These are phyloP conservation scores for Ormosia semicastrata DNA, from an alignment of 306 rosid species.

Conservation along the genomic window DNA sequence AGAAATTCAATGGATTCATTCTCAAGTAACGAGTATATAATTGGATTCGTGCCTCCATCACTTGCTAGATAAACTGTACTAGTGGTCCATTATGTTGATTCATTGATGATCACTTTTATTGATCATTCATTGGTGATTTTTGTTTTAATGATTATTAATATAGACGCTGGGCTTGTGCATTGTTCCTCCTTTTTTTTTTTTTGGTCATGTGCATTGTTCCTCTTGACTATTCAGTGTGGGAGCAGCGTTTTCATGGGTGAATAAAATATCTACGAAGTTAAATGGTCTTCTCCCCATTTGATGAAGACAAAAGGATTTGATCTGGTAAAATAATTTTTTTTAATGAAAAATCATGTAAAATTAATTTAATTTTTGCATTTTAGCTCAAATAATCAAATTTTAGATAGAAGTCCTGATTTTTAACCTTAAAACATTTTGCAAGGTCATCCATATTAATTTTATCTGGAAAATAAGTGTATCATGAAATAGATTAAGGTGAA, in stretches of 20 bases:
- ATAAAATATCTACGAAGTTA: background rate
- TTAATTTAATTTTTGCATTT: background rate
- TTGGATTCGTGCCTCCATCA: background rate
- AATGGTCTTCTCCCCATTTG: background rate
- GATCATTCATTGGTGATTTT: background rate
- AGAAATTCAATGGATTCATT: slow-evolving; percentile 6
- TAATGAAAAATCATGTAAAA: background rate
- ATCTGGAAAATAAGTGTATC: no score
- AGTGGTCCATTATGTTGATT: background rate
- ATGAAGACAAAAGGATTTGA: background rate
- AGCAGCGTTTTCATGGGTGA: background rate
- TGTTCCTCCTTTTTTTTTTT: no score
- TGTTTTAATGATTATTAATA: background rate
- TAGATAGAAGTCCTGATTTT: no score
- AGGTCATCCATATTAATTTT: background rate
- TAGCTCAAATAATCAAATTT: background rate
- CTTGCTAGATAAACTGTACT: background rate
- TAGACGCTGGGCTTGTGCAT: background rate
- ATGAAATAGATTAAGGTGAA: background rate
- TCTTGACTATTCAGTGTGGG: background rate
- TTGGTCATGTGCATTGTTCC: background rate
- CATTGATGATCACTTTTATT: background rate
- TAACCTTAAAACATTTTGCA: no score
- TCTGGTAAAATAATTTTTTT: background rate
- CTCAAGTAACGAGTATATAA: background rate